Evolutionary conservation across 345 rosid genomes (phyloP).

Genomic region (Nasturtium officinale): DNA sequence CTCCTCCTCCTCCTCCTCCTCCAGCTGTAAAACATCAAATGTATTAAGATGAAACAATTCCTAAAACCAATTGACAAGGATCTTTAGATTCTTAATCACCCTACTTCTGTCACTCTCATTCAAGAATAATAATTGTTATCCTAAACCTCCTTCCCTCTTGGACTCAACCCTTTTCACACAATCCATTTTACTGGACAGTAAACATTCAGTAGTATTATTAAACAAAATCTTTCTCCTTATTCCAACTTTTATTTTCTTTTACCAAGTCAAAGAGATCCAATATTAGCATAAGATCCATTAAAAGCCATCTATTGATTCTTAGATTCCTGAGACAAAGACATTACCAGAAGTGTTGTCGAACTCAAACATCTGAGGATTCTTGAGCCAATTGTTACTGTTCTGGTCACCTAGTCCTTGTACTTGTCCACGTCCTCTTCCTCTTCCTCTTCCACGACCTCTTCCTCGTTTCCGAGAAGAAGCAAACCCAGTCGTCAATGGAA

Average conservation of each 20-base stretch:
- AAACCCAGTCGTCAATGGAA: constrained; percentile 66
- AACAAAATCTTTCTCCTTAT: constrained; percentile 25
- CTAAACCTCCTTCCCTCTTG: neutral
- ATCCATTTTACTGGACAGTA: constrained; percentile 21
- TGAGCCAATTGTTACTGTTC: constrained; percentile 46
- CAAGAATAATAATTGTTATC: neutral
- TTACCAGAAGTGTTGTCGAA: constrained; percentile 63
- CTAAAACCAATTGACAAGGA: neutral
- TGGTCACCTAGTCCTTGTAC: constrained; percentile 49
- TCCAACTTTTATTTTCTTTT: neutral
- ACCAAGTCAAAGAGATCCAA: constrained; percentile 33
- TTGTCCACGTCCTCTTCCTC: constrained; percentile 61
- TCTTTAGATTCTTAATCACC: neutral
- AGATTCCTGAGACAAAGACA: neutral
- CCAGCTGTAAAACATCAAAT: constrained; percentile 24
- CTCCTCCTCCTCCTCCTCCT: constrained; percentile 59
- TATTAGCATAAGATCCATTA: constrained; percentile 14
- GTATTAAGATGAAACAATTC: neutral
- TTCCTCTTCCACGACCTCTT: constrained; percentile 60
- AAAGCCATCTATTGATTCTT: constrained; percentile 12
- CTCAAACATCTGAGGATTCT: constrained; percentile 60
- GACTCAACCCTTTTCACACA: neutral
- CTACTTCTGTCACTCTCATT: neutral
- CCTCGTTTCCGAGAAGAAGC: constrained; percentile 61
- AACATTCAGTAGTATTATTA: constrained; percentile 6